A percentile compares a stretch with the other conserved stretches of the same genome.
Conservation (phyloP, 2,329 filamentous ascomycete genomes). For the Talaromyces rugulosus region DNA sequence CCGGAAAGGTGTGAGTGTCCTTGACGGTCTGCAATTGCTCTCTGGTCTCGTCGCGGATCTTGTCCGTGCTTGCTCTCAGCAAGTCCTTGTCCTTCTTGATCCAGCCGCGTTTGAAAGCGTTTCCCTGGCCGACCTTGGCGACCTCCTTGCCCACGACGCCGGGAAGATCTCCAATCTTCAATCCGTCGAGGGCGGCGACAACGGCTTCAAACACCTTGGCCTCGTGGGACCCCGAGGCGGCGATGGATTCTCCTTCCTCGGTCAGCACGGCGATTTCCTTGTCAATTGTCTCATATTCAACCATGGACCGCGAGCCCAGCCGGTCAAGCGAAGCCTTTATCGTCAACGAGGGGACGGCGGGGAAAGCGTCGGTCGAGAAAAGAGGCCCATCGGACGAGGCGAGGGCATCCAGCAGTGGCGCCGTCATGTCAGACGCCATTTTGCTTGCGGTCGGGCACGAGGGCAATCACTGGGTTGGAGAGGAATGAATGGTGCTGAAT, state of each 20-base stretch:
- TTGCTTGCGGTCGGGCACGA: neutral
- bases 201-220: conserved; percentile 76
- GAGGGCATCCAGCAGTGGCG: conserved; percentile 63
- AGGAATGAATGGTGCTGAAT: neutral
- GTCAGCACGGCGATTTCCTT: conserved; percentile 73
- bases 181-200: conserved; percentile 67
- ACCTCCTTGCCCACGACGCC: conserved; percentile 44
- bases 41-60: conserved; percentile 74
- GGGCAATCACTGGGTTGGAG: neutral
- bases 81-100: conserved; percentile 60
- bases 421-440: conserved; percentile 55
- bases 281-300: conserved; percentile 79
- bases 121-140: conserved; percentile 75
- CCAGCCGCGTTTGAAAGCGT: conserved; percentile 78
- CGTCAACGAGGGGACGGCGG: conserved; percentile 59
- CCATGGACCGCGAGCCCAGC: conserved; percentile 77
- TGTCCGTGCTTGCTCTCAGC: conserved; percentile 56
- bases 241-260: conserved; percentile 67
- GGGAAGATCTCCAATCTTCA: conserved; percentile 70
- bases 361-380: conserved; percentile 66
- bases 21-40: conserved; percentile 71
- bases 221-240: conserved; percentile 72
- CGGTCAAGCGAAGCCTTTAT: conserved; percentile 88
- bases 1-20: conserved; percentile 62
- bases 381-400: conserved; percentile 58